Evolutionary conservation across 805 yeast species (phyloP).

Genomic region (Sugiyamaella lignohabitans): DNA sequence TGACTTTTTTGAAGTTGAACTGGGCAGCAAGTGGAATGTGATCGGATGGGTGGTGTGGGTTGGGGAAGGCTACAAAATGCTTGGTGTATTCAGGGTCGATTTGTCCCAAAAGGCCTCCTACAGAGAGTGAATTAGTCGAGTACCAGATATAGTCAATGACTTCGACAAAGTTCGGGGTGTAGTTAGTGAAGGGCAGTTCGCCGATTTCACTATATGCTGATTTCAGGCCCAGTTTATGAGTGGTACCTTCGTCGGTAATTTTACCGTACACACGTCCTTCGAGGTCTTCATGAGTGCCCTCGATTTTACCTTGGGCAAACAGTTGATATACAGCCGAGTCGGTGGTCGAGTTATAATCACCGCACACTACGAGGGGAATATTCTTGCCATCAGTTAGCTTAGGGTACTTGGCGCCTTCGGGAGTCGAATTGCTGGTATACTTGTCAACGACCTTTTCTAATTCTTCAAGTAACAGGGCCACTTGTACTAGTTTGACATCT

Average conservation of each 20-base stretch:
- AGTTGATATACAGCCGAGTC: conserved; percentile 91
- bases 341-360: conserved; percentile 86
- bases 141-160: conserved; percentile 96
- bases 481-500: conserved; percentile 95
- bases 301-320: conserved; percentile 73
- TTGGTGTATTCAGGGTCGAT: conserved; percentile 72
- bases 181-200: conserved; percentile 90
- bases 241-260: conserved; percentile 83
- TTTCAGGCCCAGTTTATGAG: conserved; percentile 71
- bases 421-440: conserved; percentile 28
- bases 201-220: conserved; percentile 81
- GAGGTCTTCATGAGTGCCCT: conserved; percentile 65
- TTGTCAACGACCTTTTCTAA: conserved; percentile 58
- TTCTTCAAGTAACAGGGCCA: conserved; percentile 85
- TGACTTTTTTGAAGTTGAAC: conserved; percentile 50
- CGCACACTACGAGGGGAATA: conserved; percentile 79
- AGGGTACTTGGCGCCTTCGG: conserved; percentile 32
- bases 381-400: conserved; percentile 42
- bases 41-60: conserved; percentile 89
- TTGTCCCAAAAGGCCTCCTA: conserved; percentile 78
- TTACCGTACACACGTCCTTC: conserved; percentile 83
- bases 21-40: conserved; percentile 82
- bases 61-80: conserved; percentile 86
- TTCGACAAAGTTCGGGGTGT: conserved; percentile 87
- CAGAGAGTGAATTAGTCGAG: conserved; percentile 71